A percentile compares a stretch with the other conserved stretches of the same genome.
phyloP scores from a whole-genome alignment of 2,329 filamentous ascomycete species.

The Paraconiothyrium sp. region DNA sequence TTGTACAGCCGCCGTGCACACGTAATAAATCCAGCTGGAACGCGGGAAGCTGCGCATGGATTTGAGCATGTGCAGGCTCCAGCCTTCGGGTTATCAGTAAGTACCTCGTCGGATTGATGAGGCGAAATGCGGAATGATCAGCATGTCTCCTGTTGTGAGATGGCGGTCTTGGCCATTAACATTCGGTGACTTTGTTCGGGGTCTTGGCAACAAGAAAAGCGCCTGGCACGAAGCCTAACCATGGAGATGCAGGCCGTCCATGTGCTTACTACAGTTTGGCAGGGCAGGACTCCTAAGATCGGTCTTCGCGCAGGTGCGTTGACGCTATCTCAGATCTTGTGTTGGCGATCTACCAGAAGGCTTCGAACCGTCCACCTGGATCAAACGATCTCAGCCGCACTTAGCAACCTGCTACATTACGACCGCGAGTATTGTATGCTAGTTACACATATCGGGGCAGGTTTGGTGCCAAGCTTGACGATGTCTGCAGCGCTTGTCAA shows the following conservation, averaged over 20 bases:
- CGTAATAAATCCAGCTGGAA: background rate
- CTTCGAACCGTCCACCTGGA: background rate
- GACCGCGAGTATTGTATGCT: background rate
- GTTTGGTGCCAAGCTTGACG: background rate
- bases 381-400: background rate
- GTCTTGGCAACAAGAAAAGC: background rate
- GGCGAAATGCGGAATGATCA: background rate
- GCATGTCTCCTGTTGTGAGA: background rate
- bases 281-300: no score
- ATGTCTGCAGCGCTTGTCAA: background rate
- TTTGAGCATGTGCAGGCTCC: background rate
- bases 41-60: background rate
- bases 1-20: background rate
- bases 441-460: background rate
- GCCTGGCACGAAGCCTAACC: background rate
- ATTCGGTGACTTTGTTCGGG: background rate
- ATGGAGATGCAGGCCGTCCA: background rate
- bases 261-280: background rate
- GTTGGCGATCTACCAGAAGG: background rate
- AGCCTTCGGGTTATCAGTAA: background rate
- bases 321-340: background rate
- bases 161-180: background rate
- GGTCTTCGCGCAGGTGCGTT: background rate
- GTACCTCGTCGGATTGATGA: background rate
- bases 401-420: background rate